These are phyloP conservation scores for Huntiella omanensis DNA, from an alignment of 2,329 filamentous ascomycete species.

Conservation along the genomic window DNA sequence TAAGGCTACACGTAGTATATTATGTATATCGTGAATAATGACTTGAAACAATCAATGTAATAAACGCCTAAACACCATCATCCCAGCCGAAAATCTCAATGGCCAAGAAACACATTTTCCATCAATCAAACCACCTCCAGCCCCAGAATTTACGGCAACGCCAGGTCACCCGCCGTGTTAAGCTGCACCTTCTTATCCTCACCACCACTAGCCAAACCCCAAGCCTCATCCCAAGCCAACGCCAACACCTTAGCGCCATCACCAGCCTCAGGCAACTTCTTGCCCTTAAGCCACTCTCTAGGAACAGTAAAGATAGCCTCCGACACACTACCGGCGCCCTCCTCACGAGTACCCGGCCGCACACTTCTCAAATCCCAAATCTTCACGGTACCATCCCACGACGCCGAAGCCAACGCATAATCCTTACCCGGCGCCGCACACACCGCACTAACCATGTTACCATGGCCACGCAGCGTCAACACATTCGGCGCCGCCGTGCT, in stretches of 20 bases:
- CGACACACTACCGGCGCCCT: conserved; percentile 42
- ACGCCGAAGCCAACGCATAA: conserved; percentile 73
- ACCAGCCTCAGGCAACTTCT: conserved; percentile 48
- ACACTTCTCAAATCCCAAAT: conserved; percentile 81
- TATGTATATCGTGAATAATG: background rate
- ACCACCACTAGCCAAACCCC: conserved; percentile 79
- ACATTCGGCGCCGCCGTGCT: conserved; percentile 58
- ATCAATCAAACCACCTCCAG: background rate
- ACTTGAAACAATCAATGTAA: background rate
- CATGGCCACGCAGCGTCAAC: conserved; percentile 82
- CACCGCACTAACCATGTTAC: conserved; percentile 46
- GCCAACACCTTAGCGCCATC: conserved; percentile 82
- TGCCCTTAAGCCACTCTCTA: conserved; percentile 49
- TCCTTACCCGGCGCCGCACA: conserved; percentile 37
- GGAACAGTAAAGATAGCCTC: conserved; percentile 59
- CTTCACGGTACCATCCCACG: conserved; percentile 78
- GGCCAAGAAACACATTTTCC: background rate
- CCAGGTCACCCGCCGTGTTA: conserved; percentile 28
- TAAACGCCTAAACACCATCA: conserved; percentile 1
- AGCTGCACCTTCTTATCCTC: conserved; percentile 93
- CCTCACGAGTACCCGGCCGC: conserved; percentile 40
- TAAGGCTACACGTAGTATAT: background rate
- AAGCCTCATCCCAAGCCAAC: conserved; percentile 65
- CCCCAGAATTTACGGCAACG: background rate
- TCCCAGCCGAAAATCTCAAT: background rate